phyloP scores from a whole-genome alignment of 176 grass and related monocot genomes.

The Oryza longistaminata region DNA sequence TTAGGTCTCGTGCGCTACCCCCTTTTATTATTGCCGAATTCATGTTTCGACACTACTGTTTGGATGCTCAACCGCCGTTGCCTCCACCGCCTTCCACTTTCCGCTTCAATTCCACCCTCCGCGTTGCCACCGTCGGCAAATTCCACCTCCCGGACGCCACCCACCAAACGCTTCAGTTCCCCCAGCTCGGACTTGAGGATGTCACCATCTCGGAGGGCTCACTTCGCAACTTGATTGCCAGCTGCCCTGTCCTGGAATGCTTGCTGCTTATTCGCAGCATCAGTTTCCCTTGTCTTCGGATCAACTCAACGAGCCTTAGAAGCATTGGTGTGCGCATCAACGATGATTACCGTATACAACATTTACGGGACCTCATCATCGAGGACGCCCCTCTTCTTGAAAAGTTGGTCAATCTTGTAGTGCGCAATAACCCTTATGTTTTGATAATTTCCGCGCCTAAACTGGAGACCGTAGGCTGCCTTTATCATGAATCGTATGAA shows the following conservation, averaged over 20 bases:
- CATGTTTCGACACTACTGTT: no score
- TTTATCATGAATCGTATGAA: neutral
- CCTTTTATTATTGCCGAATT: no score
- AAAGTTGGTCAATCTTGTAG: no score
- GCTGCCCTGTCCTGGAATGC: neutral
- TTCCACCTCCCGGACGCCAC: neutral
- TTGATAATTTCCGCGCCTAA: neutral
- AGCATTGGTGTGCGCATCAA: neutral
- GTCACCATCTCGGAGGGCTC: neutral
- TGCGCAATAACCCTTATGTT: neutral
- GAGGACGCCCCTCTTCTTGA: constrained; percentile 1
- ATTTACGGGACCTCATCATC: neutral
- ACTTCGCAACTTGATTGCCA: neutral
- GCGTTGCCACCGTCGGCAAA: neutral
- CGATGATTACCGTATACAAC: accelerated
- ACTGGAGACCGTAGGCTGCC: neutral
- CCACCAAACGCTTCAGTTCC: neutral
- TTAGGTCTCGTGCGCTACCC: no score
- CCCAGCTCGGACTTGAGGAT: neutral
- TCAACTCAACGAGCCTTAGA: neutral
- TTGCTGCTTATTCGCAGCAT: neutral
- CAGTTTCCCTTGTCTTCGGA: neutral
- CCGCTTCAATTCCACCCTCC: neutral
- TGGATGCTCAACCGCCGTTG: no score
- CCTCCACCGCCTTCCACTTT: constrained; percentile 31